Percentiles rank a stretch among this genome's conserved stretches.
phyloP scores from a whole-genome alignment of 441 rosid genomes.

The Metrosideros polymorpha region DNA sequence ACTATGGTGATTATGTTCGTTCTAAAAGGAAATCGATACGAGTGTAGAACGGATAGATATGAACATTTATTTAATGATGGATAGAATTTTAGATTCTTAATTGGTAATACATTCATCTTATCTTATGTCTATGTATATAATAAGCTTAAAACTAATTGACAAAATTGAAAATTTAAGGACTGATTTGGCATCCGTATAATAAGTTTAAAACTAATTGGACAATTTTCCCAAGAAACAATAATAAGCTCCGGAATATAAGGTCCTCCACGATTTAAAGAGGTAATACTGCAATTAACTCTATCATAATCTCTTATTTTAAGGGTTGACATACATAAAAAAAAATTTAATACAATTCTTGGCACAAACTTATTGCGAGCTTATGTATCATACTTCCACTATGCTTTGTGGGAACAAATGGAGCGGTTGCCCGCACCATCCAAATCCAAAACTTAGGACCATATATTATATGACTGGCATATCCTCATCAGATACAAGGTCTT shows the following conservation, averaged over 20 bases:
- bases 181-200: accelerated
- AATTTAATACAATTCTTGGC: neutral
- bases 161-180: neutral
- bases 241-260: neutral
- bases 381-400: neutral
- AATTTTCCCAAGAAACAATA: neutral
- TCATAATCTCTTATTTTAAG: neutral
- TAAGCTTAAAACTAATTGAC: neutral
- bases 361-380: neutral
- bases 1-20: too few relatives aligned
- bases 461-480: neutral
- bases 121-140: too few relatives aligned
- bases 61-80: too few relatives aligned
- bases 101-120: too few relatives aligned
- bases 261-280: neutral
- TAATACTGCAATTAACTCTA: neutral
- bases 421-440: neutral
- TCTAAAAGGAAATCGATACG: too few relatives aligned
- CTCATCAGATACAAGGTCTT: neutral
- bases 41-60: too few relatives aligned
- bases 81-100: too few relatives aligned
- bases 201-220: neutral
- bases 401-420: neutral
- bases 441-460: neutral
- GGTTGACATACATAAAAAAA: neutral